Evolutionary conservation across 768 basidiomycete species (phyloP).

Genomic region (Baorangia bicolor): DNA sequence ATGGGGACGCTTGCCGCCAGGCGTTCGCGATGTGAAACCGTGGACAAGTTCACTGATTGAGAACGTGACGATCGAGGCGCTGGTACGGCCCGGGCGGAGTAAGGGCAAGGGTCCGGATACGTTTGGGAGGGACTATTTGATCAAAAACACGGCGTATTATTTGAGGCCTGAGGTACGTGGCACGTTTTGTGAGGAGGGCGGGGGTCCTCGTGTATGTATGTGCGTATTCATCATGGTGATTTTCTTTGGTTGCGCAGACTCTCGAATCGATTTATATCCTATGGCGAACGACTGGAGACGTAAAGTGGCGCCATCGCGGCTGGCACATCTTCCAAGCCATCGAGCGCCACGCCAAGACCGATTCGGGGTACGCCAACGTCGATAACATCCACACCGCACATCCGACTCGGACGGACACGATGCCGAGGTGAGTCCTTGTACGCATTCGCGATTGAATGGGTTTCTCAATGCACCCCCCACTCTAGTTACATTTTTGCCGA

Average conservation of each 20-base stretch:
- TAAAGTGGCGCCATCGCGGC: conserved; percentile 66
- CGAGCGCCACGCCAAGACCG: conserved; percentile 54
- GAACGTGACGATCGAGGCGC: conserved; percentile 5
- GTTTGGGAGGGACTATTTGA: conserved; percentile 52
- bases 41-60: conserved; percentile 14
- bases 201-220: not conserved
- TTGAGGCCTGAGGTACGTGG: conserved; percentile 66
- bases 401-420: conserved; percentile 45
- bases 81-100: not conserved
- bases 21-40: conserved; percentile 38
- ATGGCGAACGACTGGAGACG: conserved; percentile 68
- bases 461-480: conserved; percentile 9
- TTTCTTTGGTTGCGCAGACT: conserved; percentile 42
- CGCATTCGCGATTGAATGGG: not conserved
- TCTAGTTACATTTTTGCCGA: conserved; percentile 54
- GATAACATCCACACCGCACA: conserved; percentile 41
- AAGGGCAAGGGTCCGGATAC: not conserved
- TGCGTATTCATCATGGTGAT: not conserved
- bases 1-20: conserved; percentile 47
- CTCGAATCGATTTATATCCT: conserved; percentile 71
- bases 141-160: conserved; percentile 47
- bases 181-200: no score
- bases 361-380: conserved; percentile 61
- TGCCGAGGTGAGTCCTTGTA: conserved; percentile 63
- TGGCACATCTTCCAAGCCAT: conserved; percentile 72